A percentile compares a stretch with the other conserved stretches of the same genome.
phyloP scores from a whole-genome alignment of 768 basidiomycete species.

The Calocybe gangraenosa region DNA sequence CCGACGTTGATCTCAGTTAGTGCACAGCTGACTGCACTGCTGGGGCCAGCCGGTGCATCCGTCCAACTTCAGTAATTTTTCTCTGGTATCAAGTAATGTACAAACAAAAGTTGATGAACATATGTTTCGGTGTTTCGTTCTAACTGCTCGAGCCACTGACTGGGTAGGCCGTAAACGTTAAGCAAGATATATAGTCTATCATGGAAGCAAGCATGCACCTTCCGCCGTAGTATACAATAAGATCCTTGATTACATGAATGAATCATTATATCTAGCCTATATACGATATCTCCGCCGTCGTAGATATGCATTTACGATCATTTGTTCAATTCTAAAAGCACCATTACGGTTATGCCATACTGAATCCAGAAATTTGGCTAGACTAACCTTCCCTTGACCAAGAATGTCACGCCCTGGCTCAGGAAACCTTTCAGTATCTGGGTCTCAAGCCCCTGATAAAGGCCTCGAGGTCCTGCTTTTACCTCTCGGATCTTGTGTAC shows the following conservation, averaged over 20 bases:
- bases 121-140: too few relatives aligned
- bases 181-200: too few relatives aligned
- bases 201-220: too few relatives aligned
- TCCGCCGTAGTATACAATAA: too few relatives aligned
- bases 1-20: constrained; percentile 1
- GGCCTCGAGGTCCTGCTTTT: constrained; percentile 27
- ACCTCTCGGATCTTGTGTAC: constrained; percentile 10
- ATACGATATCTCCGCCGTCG: neutral
- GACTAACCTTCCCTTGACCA: constrained; percentile 41
- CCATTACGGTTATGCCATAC: neutral
- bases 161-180: too few relatives aligned
- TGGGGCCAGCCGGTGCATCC: neutral
- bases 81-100: too few relatives aligned
- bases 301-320: constrained; percentile 19
- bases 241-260: too few relatives aligned
- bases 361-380: too few relatives aligned
- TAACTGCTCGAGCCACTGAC: too few relatives aligned
- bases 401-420: constrained; percentile 53
- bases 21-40: constrained; percentile 10
- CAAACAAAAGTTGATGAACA: too few relatives aligned
- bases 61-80: neutral
- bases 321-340: constrained; percentile 18
- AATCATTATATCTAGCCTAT: too few relatives aligned
- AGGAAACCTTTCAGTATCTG: constrained; percentile 44
- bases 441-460: constrained; percentile 52